Percentiles rank a stretch among this genome's conserved stretches.
Evolutionary conservation across 2,329 filamentous ascomycete species (phyloP).

Genomic region (Xylariaceae sp.): DNA sequence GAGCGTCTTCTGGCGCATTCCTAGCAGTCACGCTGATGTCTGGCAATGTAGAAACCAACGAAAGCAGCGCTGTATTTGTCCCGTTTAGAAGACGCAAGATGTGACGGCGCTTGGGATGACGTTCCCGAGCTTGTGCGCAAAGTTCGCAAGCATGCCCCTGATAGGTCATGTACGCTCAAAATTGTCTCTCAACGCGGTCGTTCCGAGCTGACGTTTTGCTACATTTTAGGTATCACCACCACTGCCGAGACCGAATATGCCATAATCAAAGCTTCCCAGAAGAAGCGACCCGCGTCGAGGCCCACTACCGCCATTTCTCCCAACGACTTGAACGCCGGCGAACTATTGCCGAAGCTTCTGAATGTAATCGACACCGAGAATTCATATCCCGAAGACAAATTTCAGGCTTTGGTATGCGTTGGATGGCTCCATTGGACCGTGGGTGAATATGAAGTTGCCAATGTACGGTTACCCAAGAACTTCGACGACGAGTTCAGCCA

Average conservation of each 20-base stretch:
- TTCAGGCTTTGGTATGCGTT: constrained; percentile 78
- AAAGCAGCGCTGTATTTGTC: constrained; percentile 82
- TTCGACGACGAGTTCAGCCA: constrained; percentile 52
- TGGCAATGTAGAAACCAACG: constrained; percentile 44
- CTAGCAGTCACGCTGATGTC: constrained; percentile 14
- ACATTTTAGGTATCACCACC: constrained; percentile 58
- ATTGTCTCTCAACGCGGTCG: constrained; percentile 6
- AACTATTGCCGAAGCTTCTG: constrained; percentile 46
- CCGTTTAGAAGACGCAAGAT: constrained; percentile 80
- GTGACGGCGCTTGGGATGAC: constrained; percentile 80
- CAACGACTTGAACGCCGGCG: constrained; percentile 41
- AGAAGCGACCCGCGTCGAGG: constrained; percentile 30
- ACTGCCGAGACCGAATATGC: constrained; percentile 66
- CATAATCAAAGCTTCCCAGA: constrained; percentile 53
- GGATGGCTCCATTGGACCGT: constrained; percentile 81
- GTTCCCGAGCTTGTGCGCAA: constrained; percentile 89
- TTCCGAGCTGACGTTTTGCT: constrained; percentile 11
- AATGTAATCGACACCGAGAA: constrained; percentile 56
- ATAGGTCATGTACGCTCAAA: constrained; percentile 69
- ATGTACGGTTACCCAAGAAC: constrained; percentile 58
- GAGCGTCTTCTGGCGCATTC: constrained; percentile 8
- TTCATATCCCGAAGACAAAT: constrained; percentile 51
- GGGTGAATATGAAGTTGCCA: constrained; percentile 62
- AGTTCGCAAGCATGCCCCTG: constrained; percentile 86
- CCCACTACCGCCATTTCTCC: constrained; percentile 38